Evolutionary conservation across 805 yeast species (phyloP).

Genomic region (Suhomyces kilbournensis): DNA sequence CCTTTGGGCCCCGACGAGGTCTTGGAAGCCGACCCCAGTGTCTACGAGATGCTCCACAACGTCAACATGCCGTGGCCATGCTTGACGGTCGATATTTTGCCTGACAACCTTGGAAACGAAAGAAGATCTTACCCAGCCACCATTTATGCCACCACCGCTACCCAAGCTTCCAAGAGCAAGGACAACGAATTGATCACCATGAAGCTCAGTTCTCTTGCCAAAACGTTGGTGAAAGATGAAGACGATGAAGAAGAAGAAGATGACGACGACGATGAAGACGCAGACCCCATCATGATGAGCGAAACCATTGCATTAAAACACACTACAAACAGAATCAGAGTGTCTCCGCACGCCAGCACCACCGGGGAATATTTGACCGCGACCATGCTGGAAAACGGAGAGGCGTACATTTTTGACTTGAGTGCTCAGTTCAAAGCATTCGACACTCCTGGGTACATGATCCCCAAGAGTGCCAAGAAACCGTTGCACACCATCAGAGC

Average conservation of each 20-base stretch:
- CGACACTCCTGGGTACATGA: conserved; percentile 79
- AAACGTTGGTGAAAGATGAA: conserved; percentile 83
- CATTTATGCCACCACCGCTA: conserved; percentile 82
- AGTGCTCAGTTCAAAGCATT: conserved; percentile 78
- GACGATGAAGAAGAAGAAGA: conserved; percentile 72
- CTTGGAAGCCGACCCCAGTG: conserved; percentile 93
- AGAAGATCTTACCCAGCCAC: conserved; percentile 89
- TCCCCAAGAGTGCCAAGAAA: conserved; percentile 73
- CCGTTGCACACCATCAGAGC: conserved; percentile 77
- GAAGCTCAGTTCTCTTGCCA: conserved; percentile 76
- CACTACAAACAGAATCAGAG: conserved; percentile 87
- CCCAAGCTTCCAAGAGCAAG: conserved; percentile 83
- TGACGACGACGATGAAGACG: conserved; percentile 66
- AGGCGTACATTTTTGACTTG: conserved; percentile 79
- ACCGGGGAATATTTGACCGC: conserved; percentile 87
- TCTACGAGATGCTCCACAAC: conserved; percentile 94
- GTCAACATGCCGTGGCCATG: conserved; percentile 97
- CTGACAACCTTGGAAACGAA: conserved; percentile 82
- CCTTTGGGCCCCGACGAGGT: conserved; percentile 96
- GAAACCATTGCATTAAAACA: conserved; percentile 73
- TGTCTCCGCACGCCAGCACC: conserved; percentile 68
- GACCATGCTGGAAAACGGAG: conserved; percentile 85
- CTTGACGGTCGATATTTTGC: conserved; percentile 82
- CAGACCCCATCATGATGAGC: conserved; percentile 84
- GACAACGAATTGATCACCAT: conserved; percentile 87